Evolutionary conservation across 169 alveolate species (phyloP).

Genomic region (Eimeria necatrix): DNA sequence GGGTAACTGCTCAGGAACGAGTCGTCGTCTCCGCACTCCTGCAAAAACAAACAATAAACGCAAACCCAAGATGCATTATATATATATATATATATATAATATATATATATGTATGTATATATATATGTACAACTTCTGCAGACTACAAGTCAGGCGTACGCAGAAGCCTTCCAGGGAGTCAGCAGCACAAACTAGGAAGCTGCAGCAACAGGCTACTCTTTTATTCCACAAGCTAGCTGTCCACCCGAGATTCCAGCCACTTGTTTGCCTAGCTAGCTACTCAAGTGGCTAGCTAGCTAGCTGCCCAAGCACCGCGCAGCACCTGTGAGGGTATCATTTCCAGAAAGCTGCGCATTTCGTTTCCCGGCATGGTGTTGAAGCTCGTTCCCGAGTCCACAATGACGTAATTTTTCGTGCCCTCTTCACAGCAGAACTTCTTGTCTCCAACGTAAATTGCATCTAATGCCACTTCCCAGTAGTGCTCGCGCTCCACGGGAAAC

Average conservation of each 20-base stretch:
- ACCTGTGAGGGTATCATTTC: conserved; percentile 82
- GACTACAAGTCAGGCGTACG: too few species aligned
- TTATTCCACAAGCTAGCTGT: neutral
- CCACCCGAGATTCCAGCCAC: neutral
- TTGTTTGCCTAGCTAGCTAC: neutral
- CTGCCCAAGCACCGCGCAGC: neutral
- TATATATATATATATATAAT: neutral
- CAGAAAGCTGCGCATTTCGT: conserved; percentile 85
- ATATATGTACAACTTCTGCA: neutral
- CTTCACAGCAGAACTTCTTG: conserved; percentile 90
- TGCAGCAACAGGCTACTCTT: too few species aligned
- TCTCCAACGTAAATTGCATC: conserved; percentile 91
- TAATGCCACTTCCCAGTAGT: conserved; percentile 92
- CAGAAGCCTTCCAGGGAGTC: too few species aligned
- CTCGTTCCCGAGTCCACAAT: conserved; percentile 94
- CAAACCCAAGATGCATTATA: too few species aligned
- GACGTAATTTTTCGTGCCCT: conserved; percentile 85
- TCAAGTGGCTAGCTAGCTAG: neutral
- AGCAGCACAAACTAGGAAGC: too few species aligned
- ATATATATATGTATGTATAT: neutral
- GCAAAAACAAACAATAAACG: neutral
- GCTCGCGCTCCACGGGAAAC: conserved; percentile 93
- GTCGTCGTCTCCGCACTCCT: conserved; percentile 60
- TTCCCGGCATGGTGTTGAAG: conserved; percentile 91
- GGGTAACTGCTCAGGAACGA: neutral